Evolutionary conservation across 129 eudicot species (phyloP).

Genomic region (Mikania micrantha): DNA sequence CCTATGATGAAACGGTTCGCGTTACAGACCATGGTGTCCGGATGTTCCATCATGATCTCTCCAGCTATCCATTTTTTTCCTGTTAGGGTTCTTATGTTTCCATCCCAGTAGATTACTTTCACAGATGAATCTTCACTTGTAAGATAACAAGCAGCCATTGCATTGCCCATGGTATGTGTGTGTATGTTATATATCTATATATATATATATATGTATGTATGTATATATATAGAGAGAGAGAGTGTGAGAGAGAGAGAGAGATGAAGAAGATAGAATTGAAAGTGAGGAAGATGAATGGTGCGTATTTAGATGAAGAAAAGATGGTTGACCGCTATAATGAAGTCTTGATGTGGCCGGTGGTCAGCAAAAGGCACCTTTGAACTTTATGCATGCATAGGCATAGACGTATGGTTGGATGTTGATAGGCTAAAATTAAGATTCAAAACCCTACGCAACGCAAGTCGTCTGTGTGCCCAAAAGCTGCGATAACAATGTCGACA

Average conservation of each 20-base stretch:
- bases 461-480: not conserved
- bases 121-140: not conserved
- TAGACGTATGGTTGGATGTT: too few species aligned
- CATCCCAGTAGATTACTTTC: slow-evolving; percentile 42
- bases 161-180: slow-evolving; percentile 27
- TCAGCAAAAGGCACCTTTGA: slow-evolving; percentile 12
- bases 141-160: slow-evolving; percentile 13
- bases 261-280: too few species aligned
- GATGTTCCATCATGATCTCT: slow-evolving; percentile 85
- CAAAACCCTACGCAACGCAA: not conserved
- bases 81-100: slow-evolving; percentile 27
- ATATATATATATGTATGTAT: too few species aligned
- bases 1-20: slow-evolving; percentile 69
- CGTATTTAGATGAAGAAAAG: too few species aligned
- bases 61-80: slow-evolving; percentile 42
- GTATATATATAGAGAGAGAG: not conserved
- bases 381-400: too few species aligned
- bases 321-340: slow-evolving; percentile 6
- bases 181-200: too few species aligned
- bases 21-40: slow-evolving; percentile 67
- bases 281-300: too few species aligned
- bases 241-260: too few species aligned
- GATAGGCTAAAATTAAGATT: not conserved
- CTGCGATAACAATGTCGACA: not conserved
- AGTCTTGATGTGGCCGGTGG: slow-evolving; percentile 8